phyloP scores from a whole-genome alignment of 768 basidiomycete species.

The Piloderma croceum region DNA sequence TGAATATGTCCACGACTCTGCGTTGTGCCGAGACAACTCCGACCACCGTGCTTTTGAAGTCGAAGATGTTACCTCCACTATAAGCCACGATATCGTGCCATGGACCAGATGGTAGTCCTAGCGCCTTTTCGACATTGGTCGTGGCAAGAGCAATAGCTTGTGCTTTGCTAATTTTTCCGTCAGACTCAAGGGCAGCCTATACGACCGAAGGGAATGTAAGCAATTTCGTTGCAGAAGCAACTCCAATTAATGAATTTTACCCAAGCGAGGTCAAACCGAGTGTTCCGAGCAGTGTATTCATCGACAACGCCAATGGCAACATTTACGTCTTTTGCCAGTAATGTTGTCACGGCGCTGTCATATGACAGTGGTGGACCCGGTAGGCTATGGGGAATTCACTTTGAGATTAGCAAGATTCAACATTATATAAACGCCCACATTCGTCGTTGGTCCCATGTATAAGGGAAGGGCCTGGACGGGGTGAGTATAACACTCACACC shows the following conservation, averaged over 20 bases:
- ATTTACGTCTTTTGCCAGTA: conserved; percentile 57
- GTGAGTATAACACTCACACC: conserved; percentile 69
- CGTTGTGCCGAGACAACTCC: conserved; percentile 35
- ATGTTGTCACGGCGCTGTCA: conserved; percentile 46
- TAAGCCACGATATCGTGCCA: conserved; percentile 36
- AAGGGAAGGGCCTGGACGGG: conserved; percentile 57
- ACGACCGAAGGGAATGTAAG: neutral
- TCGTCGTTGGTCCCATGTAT: conserved; percentile 57
- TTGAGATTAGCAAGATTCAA: neutral
- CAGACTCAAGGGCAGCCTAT: conserved; percentile 30
- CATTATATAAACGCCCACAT: conserved; percentile 47
- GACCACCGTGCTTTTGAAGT: conserved; percentile 40
- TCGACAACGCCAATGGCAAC: conserved; percentile 50
- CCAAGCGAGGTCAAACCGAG: conserved; percentile 37
- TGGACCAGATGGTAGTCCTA: conserved; percentile 36
- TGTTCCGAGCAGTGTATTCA: conserved; percentile 24
- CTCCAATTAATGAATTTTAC: conserved; percentile 23
- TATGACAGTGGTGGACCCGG: conserved; percentile 66
- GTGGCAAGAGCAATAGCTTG: conserved; percentile 38
- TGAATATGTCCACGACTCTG: conserved; percentile 33
- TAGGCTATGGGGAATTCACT: conserved; percentile 34
- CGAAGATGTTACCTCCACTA: conserved; percentile 33
- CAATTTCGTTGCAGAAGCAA: neutral
- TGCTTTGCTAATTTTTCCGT: conserved; percentile 34
- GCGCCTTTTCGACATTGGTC: conserved; percentile 36